phyloP scores from a whole-genome alignment of 1,139 yeast genomes.

The Diutina mesorugosa region DNA sequence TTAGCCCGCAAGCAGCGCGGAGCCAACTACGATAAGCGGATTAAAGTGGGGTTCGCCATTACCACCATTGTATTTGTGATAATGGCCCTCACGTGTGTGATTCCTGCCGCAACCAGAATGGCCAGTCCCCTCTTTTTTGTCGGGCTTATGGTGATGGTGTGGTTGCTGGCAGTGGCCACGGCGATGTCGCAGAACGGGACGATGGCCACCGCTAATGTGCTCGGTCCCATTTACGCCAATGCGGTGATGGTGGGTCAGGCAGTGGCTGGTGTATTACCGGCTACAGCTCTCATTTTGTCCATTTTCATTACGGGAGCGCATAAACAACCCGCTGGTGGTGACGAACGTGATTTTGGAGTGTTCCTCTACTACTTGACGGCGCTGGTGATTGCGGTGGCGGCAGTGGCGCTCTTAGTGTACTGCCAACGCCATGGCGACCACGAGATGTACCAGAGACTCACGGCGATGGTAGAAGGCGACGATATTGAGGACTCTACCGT shows the following conservation, averaged over 20 bases:
- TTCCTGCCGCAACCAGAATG: constrained; percentile 24
- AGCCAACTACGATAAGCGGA: constrained; percentile 50
- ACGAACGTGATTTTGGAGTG: constrained; percentile 22
- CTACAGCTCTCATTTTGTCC: constrained; percentile 58
- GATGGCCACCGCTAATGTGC: constrained; percentile 73
- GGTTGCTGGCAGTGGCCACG: constrained; percentile 50
- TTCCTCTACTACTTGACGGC: constrained; percentile 64
- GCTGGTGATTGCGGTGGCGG: constrained; percentile 39
- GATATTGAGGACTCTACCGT: not conserved
- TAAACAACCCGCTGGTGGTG: constrained; percentile 7
- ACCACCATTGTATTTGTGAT: constrained; percentile 45
- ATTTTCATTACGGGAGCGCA: constrained; percentile 29
- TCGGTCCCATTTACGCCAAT: constrained; percentile 70
- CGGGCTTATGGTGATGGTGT: constrained; percentile 44
- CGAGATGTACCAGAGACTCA: not conserved
- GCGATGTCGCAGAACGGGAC: constrained; percentile 80
- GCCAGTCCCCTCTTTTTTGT: constrained; percentile 27
- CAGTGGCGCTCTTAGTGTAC: constrained; percentile 26
- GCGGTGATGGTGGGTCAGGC: constrained; percentile 95
- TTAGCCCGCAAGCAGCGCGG: constrained; percentile 57
- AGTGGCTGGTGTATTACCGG: constrained; percentile 82
- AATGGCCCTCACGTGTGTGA: constrained; percentile 36
- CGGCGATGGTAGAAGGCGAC: not conserved
- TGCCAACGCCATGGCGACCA: not conserved
- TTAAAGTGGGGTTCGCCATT: constrained; percentile 43